Percentiles rank a stretch among this genome's conserved stretches.
phyloP scores from a whole-genome alignment of 306 rosid species.

The Cucumis hystrix region DNA sequence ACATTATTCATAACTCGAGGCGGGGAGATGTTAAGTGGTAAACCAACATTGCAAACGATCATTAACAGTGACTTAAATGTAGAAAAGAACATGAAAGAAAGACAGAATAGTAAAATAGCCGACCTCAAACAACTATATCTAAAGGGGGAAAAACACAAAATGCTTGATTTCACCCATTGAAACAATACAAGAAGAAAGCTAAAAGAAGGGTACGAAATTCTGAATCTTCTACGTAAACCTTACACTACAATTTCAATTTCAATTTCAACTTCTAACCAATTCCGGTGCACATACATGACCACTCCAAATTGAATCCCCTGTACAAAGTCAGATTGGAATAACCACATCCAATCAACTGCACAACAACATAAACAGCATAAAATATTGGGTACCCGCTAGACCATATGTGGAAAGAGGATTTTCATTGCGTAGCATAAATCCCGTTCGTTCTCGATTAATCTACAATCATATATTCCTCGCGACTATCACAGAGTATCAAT shows the following conservation, averaged over 20 bases:
- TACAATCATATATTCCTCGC: not conserved
- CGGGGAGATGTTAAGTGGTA: not conserved
- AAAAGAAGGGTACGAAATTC: not conserved
- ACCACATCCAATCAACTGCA: not conserved
- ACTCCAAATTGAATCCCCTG: not conserved
- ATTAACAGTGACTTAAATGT: not conserved
- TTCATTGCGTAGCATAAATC: not conserved
- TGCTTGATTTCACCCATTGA: not conserved
- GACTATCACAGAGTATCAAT: not conserved
- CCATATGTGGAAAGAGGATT: not conserved
- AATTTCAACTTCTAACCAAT: not conserved
- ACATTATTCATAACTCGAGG: not conserved
- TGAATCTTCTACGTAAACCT: not conserved
- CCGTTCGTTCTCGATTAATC: not conserved
- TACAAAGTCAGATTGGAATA: not conserved
- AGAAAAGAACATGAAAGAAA: not conserved
- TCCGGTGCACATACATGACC: not conserved
- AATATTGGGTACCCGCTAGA: not conserved
- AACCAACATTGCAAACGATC: not conserved
- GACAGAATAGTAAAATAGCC: not conserved
- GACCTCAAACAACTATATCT: not conserved
- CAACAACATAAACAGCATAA: not conserved
- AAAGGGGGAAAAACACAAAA: not conserved
- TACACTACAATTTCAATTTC: not conserved
- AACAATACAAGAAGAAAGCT: not conserved